A percentile compares a stretch with the other conserved stretches of the same genome.
Evolutionary conservation across 2,329 filamentous ascomycete species (phyloP).

Genomic region (Madurella mycetomatis): DNA sequence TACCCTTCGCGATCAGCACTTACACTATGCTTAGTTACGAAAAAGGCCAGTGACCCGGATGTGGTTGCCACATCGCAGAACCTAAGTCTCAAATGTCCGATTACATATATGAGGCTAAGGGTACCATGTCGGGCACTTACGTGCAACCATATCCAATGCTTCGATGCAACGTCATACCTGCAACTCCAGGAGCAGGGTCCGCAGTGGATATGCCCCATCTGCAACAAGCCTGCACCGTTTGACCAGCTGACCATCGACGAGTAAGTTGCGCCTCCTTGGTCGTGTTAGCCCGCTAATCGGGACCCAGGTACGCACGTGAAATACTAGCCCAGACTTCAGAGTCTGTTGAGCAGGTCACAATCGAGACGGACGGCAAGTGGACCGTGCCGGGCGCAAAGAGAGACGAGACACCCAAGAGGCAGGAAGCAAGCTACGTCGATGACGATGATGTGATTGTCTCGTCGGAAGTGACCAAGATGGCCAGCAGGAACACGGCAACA

Average conservation of each 20-base stretch:
- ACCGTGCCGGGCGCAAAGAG: slow-evolving; percentile 35
- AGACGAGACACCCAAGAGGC: slow-evolving; percentile 27
- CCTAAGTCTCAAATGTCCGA: slow-evolving; percentile 86
- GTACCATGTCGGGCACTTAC: slow-evolving; percentile 73
- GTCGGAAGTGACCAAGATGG: slow-evolving; percentile 38
- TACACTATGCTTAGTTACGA: slow-evolving; percentile 57
- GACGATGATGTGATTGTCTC: slow-evolving; percentile 49
- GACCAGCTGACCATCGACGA: slow-evolving; percentile 83
- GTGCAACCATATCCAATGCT: slow-evolving; percentile 91
- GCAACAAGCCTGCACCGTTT: slow-evolving; percentile 77
- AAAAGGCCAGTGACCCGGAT: slow-evolving; percentile 78
- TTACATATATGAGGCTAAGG: slow-evolving; percentile 78
- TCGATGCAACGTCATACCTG: slow-evolving; percentile 87
- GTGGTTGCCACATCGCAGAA: slow-evolving; percentile 84
- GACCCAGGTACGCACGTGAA: slow-evolving; percentile 71
- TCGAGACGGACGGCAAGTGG: slow-evolving; percentile 86
- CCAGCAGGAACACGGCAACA: slow-evolving; percentile 33
- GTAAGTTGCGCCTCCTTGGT: slow-evolving; percentile 44
- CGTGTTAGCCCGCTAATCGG: slow-evolving; percentile 17
- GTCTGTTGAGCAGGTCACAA: slow-evolving; percentile 76
- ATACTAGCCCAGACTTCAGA: slow-evolving; percentile 71
- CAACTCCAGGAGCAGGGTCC: slow-evolving; percentile 94
- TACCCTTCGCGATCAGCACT: slow-evolving; percentile 1
- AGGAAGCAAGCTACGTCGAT: slow-evolving; percentile 31
- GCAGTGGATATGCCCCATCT: slow-evolving; percentile 94